Evolutionary conservation across 208 protist species (phyloP), one percentile per base, ranked within the genome.

Genomic region (Borovskyia barvae): DNA sequence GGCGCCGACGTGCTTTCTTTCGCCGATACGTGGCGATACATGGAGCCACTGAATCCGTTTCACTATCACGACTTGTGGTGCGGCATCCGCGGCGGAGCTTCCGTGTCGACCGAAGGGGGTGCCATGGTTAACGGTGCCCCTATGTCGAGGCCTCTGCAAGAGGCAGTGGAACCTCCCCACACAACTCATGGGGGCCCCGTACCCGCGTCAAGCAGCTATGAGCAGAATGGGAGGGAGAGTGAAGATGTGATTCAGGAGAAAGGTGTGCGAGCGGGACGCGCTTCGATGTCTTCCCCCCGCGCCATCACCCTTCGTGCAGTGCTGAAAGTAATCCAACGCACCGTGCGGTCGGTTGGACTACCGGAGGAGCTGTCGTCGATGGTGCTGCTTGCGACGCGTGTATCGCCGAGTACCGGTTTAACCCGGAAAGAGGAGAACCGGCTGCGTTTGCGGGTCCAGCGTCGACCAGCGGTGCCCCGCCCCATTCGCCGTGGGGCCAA

Each of bases 41-140:
- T 51, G 28, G 82, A 87, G 67, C 75, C 80, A 20, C 69, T 90
- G 19, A 93, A 93, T 49, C 50, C 75, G n/a, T 69, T 93, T 11
- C 86, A 93, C 76, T 93, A 93, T 65, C 76, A 66, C 0, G 32
- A 68, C 39, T 43, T 93, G 25, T 53, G 86, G 32, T 30, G 35
- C 33, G 65, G 63, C 45, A 39, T 57, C 19, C 47, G 29, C 26
- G 47, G 32, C 11, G 22, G 2, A 0, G 20, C 47, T 3, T 36
- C 53, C 25, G 5, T 28, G 5, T 11, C 28, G 47, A 37, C 36
- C 0, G 11, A 30, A 15, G 14, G 25, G 15, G 17, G 11, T 3
- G 4, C 49, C 6, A 17, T 2, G 7, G n/a, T 3, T 12, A 11
- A 33, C 2, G 37, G n/a, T 14, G 9, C 30, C 19, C n/a, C n/a